phyloP scores from a whole-genome alignment of 108 stramenopile species.

The Epithemia pelagica region DNA sequence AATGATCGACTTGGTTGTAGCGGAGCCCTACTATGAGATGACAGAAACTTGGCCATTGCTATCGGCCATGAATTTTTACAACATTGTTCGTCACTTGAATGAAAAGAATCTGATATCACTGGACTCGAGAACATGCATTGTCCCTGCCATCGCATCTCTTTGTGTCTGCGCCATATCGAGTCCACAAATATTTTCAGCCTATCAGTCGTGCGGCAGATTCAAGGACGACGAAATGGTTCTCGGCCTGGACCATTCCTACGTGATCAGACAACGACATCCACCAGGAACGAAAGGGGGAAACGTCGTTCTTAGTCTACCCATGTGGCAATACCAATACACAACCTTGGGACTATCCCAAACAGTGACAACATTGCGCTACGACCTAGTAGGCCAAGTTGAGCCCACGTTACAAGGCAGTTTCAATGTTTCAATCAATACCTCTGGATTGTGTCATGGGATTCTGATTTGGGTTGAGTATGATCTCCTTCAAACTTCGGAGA shows the following conservation, averaged over 20 bases:
- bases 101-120: conserved; percentile 26
- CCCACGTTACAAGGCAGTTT: not conserved
- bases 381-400: conserved; percentile 3
- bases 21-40: conserved; percentile 76
- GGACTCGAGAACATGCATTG: conserved; percentile 17
- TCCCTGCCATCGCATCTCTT: conserved; percentile 49
- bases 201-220: conserved; percentile 29
- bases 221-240: conserved; percentile 18
- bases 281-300: conserved; percentile 35
- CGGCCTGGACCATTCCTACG: conserved; percentile 49
- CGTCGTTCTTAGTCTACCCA: conserved; percentile 34
- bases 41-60: conserved; percentile 71
- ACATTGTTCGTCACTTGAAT: conserved; percentile 44
- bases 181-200: conserved; percentile 32
- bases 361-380: conserved; percentile 44
- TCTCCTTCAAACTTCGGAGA: not conserved
- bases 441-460: conserved; percentile 36
- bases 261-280: conserved; percentile 40
- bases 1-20: conserved; percentile 42
- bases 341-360: conserved; percentile 33
- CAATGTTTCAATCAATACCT: not conserved
- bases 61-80: conserved; percentile 68
- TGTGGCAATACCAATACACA: conserved; percentile 60
- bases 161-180: conserved; percentile 65
- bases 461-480: conserved; percentile 48